Evolutionary conservation across 176 grass and related monocot species (phyloP), one percentile per base, ranked within the genome.

Genomic region (Musa schizocarpa): DNA sequence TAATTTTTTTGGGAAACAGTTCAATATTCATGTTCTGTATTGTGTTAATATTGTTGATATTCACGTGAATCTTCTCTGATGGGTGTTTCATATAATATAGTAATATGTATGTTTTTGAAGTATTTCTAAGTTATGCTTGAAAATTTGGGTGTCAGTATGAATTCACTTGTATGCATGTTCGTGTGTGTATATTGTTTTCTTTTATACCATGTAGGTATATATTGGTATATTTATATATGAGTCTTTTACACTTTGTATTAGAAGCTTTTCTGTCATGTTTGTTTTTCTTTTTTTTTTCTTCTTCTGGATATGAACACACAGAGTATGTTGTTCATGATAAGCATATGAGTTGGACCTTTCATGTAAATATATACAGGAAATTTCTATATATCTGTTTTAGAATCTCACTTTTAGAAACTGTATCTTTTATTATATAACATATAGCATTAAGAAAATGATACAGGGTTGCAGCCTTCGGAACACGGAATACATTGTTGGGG

Each of bases 391-490:
- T 52, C 75, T 84, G 67, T 63, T 74, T 80, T 86, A 54, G 52
- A 66, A 52, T 57, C 87, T 43, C 34, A 66, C 76, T 87, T 58
- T 74, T 85, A 2, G n/a, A 62, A n/a, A n/a, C 3, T 62, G n/a
- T 20, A 13, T 68, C 65, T 13, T 26, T 67, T 50, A 50, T 69
- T 50, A 8, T 48, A n/a, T 50, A n/a, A 49, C 34, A 43, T 43
- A 6, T 50, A 17, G 5, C 55, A 6, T 43, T 43, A 53, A 53
- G 50, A 77, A 63, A 19, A 53, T 73, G n/a, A 13, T 67, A 23
- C 80, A 99, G 95, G 95, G 95, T 63, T 99, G 95, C 79, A 94
- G 95, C 78, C 91, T 99, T 85, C 85, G 95, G 63, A 99, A 99
- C 81, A 99, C 95, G 50, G 91, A 94, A 78, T 89, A 89, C 83